These are phyloP conservation scores for Tuber calosporum DNA, from an alignment of 495 filamentous ascomycete genomes.

Conservation along the genomic window DNA sequence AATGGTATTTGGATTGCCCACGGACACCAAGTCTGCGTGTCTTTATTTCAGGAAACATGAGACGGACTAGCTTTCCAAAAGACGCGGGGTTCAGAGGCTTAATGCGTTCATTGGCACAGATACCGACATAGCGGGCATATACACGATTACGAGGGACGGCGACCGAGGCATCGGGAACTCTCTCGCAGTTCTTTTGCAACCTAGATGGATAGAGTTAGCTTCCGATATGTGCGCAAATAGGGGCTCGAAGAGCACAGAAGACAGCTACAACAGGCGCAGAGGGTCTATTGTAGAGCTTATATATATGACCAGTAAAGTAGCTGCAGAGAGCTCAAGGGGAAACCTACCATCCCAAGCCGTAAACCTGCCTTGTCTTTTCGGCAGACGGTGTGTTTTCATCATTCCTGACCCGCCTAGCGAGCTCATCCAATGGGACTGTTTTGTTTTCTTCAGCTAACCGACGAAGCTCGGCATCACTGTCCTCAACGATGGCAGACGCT, in stretches of 20 bases:
- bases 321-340: background rate
- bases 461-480: constrained; percentile 72
- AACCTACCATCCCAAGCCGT: constrained; percentile 91
- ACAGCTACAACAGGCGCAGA: background rate
- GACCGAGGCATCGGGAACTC: constrained; percentile 53
- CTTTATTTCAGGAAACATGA: constrained; percentile 89
- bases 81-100: constrained; percentile 91
- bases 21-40: constrained; percentile 85
- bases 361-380: constrained; percentile 91
- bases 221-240: background rate
- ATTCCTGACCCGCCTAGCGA: constrained; percentile 70
- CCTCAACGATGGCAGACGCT: constrained; percentile 35
- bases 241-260: background rate
- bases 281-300: background rate
- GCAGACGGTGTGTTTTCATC: constrained; percentile 68
- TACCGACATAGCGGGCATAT: constrained; percentile 83
- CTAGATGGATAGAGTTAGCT: constrained; percentile 47
- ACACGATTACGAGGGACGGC: constrained; percentile 84
- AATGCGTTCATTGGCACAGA: constrained; percentile 85
- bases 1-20: constrained; percentile 98
- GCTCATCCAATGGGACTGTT: constrained; percentile 66
- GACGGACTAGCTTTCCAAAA: constrained; percentile 92
- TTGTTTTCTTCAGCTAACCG: constrained; percentile 72
- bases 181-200: constrained; percentile 74
- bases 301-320: background rate